Conservation (phyloP, 768 basidiomycete genomes). For the Kwoniella europaea region DNA sequence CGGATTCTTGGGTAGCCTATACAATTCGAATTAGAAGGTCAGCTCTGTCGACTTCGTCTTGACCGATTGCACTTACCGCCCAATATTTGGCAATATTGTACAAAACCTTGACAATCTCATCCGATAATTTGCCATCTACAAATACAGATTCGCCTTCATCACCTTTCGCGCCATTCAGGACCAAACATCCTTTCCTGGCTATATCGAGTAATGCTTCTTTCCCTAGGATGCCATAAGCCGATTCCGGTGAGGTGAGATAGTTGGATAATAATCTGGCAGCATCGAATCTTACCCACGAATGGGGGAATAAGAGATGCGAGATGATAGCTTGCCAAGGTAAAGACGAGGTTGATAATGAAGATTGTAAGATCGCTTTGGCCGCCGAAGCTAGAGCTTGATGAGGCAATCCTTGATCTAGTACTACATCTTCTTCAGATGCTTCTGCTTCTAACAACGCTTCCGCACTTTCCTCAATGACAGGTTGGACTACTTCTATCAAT, state of each 20-base stretch:
- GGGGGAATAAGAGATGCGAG: conserved; percentile 79
- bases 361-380: conserved; percentile 65
- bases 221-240: conserved; percentile 20
- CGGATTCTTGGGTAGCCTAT: conserved; percentile 2
- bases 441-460: conserved; percentile 58
- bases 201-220: conserved; percentile 65
- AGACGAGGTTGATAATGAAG: not conserved
- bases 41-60: not conserved
- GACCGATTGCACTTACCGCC: conserved; percentile 44
- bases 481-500: conserved; percentile 22
- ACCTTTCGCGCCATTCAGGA: conserved; percentile 80
- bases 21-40: not conserved
- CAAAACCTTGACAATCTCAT: conserved; percentile 87
- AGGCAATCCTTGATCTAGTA: conserved; percentile 77
- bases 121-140: conserved; percentile 49
- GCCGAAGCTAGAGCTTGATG: conserved; percentile 77
- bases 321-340: conserved; percentile 68
- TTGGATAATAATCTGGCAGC: conserved; percentile 74
- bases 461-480: conserved; percentile 60
- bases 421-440: conserved; percentile 61
- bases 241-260: conserved; percentile 61
- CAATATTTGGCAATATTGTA: conserved; percentile 89
- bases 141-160: conserved; percentile 70
- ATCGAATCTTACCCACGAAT: conserved; percentile 89
- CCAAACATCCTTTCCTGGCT: conserved; percentile 72